These are phyloP conservation scores for Debaryomyces robertsiae DNA, from an alignment of 1,139 yeast species.

Conservation along the genomic window DNA sequence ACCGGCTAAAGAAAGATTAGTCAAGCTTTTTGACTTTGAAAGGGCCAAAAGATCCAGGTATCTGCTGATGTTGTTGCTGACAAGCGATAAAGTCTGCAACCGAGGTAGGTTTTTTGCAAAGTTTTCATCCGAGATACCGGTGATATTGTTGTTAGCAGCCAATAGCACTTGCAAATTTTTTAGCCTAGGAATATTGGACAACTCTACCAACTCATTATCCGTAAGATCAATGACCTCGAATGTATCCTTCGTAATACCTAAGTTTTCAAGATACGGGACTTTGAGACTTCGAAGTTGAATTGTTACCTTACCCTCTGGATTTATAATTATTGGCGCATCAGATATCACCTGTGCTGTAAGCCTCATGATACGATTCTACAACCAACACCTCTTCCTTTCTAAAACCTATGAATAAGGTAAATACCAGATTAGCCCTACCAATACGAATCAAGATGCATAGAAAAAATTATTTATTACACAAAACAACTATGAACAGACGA, in stretches of 20 bases:
- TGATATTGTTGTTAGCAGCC: constrained; percentile 60
- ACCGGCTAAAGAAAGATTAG: constrained; percentile 54
- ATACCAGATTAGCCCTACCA: no score
- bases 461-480: no score
- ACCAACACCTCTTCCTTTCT: neutral
- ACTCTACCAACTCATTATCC: constrained; percentile 59
- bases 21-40: constrained; percentile 36
- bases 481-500: no score
- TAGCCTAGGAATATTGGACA: constrained; percentile 55
- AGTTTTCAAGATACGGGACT: constrained; percentile 39
- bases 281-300: constrained; percentile 38
- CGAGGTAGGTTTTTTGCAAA: constrained; percentile 38
- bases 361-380: constrained; percentile 28
- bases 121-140: constrained; percentile 28
- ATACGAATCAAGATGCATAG: no score
- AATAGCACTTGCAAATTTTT: constrained; percentile 51
- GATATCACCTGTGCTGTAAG: constrained; percentile 37
- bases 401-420: neutral
- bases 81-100: constrained; percentile 52
- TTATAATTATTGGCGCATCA: constrained; percentile 35
- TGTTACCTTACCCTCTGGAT: constrained; percentile 40
- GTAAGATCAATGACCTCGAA: constrained; percentile 66
- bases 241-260: constrained; percentile 33
- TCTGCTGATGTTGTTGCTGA: constrained; percentile 51
- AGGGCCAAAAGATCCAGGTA: constrained; percentile 44